A percentile compares a stretch with the other conserved stretches of the same genome.
These are phyloP conservation scores for Macrophomina pseudophaseolina DNA, from an alignment of 2,329 filamentous ascomycete genomes.

Conservation along the genomic window DNA sequence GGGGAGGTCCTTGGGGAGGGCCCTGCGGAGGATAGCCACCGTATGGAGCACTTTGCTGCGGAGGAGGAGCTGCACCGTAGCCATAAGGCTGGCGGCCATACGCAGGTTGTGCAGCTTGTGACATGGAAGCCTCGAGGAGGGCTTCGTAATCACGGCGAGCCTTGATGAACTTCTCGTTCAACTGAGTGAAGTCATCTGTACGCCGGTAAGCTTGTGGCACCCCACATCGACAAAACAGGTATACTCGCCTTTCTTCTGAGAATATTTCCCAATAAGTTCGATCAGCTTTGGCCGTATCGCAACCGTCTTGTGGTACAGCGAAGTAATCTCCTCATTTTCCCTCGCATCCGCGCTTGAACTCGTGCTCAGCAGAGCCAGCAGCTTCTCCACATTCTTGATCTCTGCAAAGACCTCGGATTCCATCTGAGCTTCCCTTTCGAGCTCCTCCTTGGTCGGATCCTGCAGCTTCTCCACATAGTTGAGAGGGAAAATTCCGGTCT, in stretches of 20 bases:
- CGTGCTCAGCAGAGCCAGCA: constrained; percentile 89
- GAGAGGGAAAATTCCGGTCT: constrained; percentile 96
- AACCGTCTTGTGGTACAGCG: constrained; percentile 87
- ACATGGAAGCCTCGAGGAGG: constrained; percentile 95
- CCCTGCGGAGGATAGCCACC: constrained; percentile 37
- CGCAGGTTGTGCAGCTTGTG: constrained; percentile 80
- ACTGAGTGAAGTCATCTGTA: constrained; percentile 92
- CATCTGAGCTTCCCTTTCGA: constrained; percentile 95
- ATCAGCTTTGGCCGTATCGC: constrained; percentile 96
- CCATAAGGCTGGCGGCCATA: constrained; percentile 65
- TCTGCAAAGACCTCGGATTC: constrained; percentile 80
- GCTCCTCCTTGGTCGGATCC: constrained; percentile 90
- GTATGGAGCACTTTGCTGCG: constrained; percentile 33
- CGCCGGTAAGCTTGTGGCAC: constrained; percentile 35
- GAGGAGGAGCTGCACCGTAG: constrained; percentile 34
- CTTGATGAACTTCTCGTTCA: constrained; percentile 99
- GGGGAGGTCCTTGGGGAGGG: constrained; percentile 37
- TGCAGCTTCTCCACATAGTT: constrained; percentile 98
- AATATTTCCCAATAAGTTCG: constrained; percentile 98
- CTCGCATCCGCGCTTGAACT: constrained; percentile 71
- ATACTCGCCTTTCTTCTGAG: constrained; percentile 90
- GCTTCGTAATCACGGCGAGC: constrained; percentile 95
- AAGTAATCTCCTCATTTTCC: constrained; percentile 96
- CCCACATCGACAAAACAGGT: background rate
- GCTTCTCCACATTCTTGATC: constrained; percentile 77